These are phyloP conservation scores for Metschnikowia arizonensis DNA, from an alignment of 805 yeast genomes.

Conservation along the genomic window DNA sequence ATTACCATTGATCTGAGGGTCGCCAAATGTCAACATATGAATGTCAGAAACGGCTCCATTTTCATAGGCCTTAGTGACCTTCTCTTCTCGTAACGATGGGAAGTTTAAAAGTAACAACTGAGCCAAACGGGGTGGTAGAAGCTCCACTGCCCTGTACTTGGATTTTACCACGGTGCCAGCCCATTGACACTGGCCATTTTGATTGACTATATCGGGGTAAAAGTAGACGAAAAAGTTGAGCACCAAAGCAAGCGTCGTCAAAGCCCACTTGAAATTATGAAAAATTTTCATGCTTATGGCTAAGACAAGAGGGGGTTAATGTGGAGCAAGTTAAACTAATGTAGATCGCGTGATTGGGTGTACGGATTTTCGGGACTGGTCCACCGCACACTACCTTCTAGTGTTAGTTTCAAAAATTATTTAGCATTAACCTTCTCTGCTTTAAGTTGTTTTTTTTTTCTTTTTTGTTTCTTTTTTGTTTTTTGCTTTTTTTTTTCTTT, in stretches of 20 bases:
- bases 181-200: constrained; percentile 62
- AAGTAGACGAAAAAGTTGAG: constrained; percentile 67
- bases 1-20: constrained; percentile 93
- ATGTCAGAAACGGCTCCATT: constrained; percentile 42
- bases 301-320: neutral
- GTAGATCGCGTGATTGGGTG: constrained; percentile 1
- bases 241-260: constrained; percentile 38
- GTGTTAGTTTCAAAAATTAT: too few species aligned
- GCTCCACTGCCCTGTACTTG: constrained; percentile 12
- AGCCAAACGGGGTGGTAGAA: constrained; percentile 14
- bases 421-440: too few species aligned
- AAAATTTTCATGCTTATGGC: neutral
- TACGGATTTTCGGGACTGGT: neutral
- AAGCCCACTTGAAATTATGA: constrained; percentile 18
- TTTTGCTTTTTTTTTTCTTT: too few species aligned
- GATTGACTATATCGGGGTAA: constrained; percentile 58
- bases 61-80: constrained; percentile 7
- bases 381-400: too few species aligned
- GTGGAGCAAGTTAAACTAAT: neutral
- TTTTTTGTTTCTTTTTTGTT: too few species aligned
- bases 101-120: constrained; percentile 20
- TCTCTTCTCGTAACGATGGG: constrained; percentile 19
- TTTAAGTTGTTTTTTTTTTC: too few species aligned
- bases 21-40: constrained; percentile 81
- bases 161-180: constrained; percentile 18